A percentile compares a stretch with the other conserved stretches of the same genome.
These are phyloP conservation scores for Quercus agrifolia DNA, from an alignment of 306 rosid species.

Conservation along the genomic window DNA sequence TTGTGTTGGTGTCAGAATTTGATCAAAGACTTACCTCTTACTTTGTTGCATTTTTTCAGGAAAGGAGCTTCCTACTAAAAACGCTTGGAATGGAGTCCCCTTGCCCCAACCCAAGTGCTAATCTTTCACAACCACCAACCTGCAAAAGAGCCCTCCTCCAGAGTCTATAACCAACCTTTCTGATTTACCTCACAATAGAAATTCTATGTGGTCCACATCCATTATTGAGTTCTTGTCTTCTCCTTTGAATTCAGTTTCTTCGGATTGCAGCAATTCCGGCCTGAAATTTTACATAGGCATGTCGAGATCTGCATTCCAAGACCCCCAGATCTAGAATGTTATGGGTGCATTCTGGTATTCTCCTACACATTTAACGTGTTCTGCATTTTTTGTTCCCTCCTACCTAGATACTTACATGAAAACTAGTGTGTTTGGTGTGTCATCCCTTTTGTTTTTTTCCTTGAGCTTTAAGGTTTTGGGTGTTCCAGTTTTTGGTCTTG, in stretches of 20 bases:
- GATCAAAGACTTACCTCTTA: slow-evolving; percentile 21
- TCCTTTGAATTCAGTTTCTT: slow-evolving; percentile 31
- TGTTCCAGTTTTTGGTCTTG: slow-evolving; percentile 72
- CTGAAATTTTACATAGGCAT: slow-evolving; percentile 75
- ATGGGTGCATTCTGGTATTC: slow-evolving; percentile 68
- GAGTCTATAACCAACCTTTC: slow-evolving; percentile 51
- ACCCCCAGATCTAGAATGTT: slow-evolving; percentile 49
- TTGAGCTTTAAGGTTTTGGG: slow-evolving; percentile 46
- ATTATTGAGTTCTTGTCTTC: slow-evolving; percentile 32
- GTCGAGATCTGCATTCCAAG: slow-evolving; percentile 45
- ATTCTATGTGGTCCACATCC: slow-evolving; percentile 23
- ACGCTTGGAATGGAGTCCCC: slow-evolving; percentile 95
- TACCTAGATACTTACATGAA: slow-evolving; percentile 31
- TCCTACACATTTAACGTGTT: slow-evolving; percentile 51
- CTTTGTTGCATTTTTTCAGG: slow-evolving; percentile 51
- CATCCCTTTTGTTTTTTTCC: slow-evolving; percentile 65
- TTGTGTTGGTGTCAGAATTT: slow-evolving; percentile 1
- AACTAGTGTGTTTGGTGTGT: slow-evolving; percentile 57
- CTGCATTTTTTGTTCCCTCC: slow-evolving; percentile 37
- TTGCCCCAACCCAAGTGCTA: slow-evolving; percentile 45
- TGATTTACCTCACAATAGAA: slow-evolving; percentile 31
- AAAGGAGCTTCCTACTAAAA: slow-evolving; percentile 91
- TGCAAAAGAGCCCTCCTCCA: slow-evolving; percentile 98
- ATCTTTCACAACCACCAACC: slow-evolving; percentile 71
- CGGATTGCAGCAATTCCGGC: slow-evolving; percentile 70